Base-by-base conservation (phyloP, 345 rosid species). In the Camelina laxa region DNA sequence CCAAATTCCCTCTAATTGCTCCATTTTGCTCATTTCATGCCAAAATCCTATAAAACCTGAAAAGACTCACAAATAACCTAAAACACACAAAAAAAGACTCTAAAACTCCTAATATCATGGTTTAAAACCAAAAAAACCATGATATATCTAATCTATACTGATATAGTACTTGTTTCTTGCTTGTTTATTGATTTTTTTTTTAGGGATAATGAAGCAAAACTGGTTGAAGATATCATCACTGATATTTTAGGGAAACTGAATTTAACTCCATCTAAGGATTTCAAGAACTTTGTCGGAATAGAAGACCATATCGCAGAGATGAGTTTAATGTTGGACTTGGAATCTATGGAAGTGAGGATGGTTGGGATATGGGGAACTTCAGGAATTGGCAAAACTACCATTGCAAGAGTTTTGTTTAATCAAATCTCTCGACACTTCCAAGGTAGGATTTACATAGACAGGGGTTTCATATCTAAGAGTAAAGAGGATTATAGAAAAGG, bases 381-480 rank as follows among this genome's bases (percentile, higher is more conserved):
- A 2, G 63, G 64, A 8, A 55, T 69, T 21, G 73, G 63, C 5
- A 69, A 69, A 6, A 53, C 50, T 6, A 55, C 19, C 2, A 15
- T 44, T 24, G 63, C 65, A 9, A 57, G 72, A 54, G 47, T 3
- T 53, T 1, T 68, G 0, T 55, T 54, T 9, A 24, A 5, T 38
- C 16, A 14, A 22, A 9, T 68, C 20, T 36, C 62, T 39, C 19
- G 0, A 1, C 15, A 24, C 2, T 53, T 51, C 50, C 39, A 21
- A 10, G 15, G 44, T 53, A 39, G 10, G 1, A 10, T 53, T 22
- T 53, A 35, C 16, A 38, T 53, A 6, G 73, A 68, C 21, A 24
- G 2, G 53, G 4, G 1, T 5, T 62, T 62, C 2, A 2, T 42
- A 42, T 62, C 53, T 42, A 62, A 24, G 27, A 42, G 5, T 24